These are phyloP conservation scores for Suhomyces chickasaworum DNA, from an alignment of 1,139 yeast species.

Conservation along the genomic window DNA sequence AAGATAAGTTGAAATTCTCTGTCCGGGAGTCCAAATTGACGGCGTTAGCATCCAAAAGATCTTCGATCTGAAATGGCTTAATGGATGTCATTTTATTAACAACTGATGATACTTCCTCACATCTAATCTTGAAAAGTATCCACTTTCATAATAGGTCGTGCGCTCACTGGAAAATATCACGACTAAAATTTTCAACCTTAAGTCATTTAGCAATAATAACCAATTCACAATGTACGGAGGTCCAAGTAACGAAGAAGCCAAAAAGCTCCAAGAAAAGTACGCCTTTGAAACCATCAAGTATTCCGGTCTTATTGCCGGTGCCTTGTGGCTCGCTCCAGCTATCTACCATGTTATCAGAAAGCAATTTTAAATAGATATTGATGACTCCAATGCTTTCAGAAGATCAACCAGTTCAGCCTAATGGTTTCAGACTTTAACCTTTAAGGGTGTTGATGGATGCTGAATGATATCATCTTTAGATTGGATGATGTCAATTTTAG, in stretches of 20 bases:
- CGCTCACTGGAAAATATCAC: background rate
- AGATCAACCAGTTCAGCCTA: background rate
- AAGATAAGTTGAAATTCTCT: constrained; percentile 83
- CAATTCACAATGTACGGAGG: constrained; percentile 67
- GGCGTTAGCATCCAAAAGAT: constrained; percentile 68
- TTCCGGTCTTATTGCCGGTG: constrained; percentile 73
- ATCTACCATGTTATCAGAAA: constrained; percentile 61
- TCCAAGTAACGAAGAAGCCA: constrained; percentile 77
- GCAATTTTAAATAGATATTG: constrained; percentile 42
- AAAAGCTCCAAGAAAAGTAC: constrained; percentile 68
- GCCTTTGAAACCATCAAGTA: constrained; percentile 65
- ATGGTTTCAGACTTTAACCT: too few species aligned
- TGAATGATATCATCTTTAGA: too few species aligned
- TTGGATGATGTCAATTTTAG: background rate
- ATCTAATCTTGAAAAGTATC: background rate
- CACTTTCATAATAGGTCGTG: constrained; percentile 3
- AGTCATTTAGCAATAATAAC: background rate
- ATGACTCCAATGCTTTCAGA: background rate
- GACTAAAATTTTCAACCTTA: constrained; percentile 3
- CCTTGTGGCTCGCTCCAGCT: constrained; percentile 77
- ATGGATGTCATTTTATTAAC: constrained; percentile 69
- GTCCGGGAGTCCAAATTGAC: constrained; percentile 87
- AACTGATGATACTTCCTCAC: too few species aligned
- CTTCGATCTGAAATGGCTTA: constrained; percentile 83
- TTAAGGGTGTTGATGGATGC: too few species aligned